Conservation (phyloP, 1,139 yeast species). For the Taphrina communis region DNA sequence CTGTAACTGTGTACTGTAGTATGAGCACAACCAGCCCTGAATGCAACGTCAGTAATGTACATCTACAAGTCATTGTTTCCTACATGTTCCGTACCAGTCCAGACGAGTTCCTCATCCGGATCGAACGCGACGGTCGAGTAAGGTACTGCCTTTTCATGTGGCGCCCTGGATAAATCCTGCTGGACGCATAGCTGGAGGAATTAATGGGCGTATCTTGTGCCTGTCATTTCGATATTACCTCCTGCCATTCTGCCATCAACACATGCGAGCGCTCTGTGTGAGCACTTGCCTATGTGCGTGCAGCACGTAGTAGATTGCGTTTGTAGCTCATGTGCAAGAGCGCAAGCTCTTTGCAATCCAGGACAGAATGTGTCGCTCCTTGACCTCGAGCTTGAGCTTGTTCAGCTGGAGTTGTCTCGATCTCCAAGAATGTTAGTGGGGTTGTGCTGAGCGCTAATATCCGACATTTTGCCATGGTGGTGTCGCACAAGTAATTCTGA, state of each 20-base stretch:
- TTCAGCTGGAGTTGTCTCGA: not conserved
- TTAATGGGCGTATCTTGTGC: no score
- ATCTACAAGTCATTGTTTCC: not conserved
- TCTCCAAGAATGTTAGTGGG: not conserved
- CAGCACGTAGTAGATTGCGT: no score
- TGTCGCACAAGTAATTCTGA: not conserved
- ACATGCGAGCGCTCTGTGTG: not conserved
- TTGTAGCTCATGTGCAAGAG: no score
- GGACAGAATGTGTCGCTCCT: no score
- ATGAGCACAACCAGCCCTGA: conserved; percentile 59
- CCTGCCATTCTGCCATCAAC: conserved; percentile 35
- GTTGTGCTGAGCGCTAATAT: not conserved
- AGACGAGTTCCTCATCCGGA: conserved; percentile 69
- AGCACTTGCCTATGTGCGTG: not conserved
- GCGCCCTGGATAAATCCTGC: conserved; percentile 22
- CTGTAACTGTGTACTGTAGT: conserved; percentile 54
- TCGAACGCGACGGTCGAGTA: conserved; percentile 64
- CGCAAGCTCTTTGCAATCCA: not conserved
- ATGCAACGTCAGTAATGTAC: not conserved
- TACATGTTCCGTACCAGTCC: conserved; percentile 75
- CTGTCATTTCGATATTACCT: conserved; percentile 2
- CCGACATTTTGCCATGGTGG: not conserved
- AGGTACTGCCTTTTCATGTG: conserved; percentile 6
- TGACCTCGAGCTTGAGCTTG: not conserved
- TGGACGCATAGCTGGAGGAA: conserved; percentile 13